These are phyloP conservation scores for Mesembryanthemum crystallinum DNA, from an alignment of 148 eudicot species.

Conservation along the genomic window DNA sequence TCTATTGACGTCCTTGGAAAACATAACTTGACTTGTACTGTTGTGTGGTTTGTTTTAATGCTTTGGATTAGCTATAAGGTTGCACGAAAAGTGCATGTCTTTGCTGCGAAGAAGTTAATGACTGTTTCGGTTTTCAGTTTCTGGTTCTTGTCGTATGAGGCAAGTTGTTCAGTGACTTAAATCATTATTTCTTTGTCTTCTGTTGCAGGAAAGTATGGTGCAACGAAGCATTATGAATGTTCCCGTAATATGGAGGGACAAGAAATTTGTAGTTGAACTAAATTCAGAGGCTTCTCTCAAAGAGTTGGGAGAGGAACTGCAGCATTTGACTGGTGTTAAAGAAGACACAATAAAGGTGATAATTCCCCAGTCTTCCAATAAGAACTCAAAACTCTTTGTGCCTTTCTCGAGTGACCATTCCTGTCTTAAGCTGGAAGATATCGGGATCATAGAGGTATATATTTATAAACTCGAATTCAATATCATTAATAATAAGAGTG, in stretches of 20 bases:
- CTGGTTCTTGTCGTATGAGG: background rate
- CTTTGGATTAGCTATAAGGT: background rate
- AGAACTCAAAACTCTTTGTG: conserved; percentile 47
- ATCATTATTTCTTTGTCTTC: background rate
- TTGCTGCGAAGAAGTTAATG: background rate
- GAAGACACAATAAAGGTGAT: conserved; percentile 69
- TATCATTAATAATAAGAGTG: background rate
- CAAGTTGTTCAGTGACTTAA: background rate
- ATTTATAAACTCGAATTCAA: background rate
- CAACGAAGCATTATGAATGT: conserved; percentile 32
- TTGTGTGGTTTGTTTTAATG: background rate
- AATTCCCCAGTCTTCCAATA: conserved; percentile 49
- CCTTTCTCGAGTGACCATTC: conserved; percentile 81
- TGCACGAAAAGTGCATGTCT: background rate
- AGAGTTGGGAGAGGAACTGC: conserved; percentile 65
- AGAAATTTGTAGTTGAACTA: conserved; percentile 47
- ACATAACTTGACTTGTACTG: background rate
- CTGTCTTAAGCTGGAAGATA: conserved; percentile 41
- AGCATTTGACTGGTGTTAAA: conserved; percentile 59
- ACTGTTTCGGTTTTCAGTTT: background rate
- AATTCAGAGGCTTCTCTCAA: conserved; percentile 50
- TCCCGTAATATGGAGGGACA: conserved; percentile 70
- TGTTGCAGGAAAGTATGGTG: conserved; percentile 52
- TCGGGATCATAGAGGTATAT: conserved; percentile 52
- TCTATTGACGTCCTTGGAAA: background rate